phyloP scores from a whole-genome alignment of 2,329 filamentous ascomycete species.

The Zopfia rhizophila region DNA sequence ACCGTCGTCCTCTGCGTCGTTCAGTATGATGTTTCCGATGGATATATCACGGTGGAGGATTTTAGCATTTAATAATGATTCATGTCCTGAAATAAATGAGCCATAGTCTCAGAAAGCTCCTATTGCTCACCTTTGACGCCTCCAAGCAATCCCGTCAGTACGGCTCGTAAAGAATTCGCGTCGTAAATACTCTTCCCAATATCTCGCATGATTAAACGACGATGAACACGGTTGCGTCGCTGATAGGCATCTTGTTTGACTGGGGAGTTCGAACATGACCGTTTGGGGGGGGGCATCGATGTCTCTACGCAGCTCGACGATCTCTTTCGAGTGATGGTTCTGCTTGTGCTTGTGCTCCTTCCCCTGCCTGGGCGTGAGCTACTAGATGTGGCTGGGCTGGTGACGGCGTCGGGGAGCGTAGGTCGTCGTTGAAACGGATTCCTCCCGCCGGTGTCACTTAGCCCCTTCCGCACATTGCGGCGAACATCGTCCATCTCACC shows the following conservation, averaged over 20 bases:
- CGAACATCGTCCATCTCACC: conserved; percentile 14
- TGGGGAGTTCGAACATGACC: conserved; percentile 19
- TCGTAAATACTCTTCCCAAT: conserved; percentile 55
- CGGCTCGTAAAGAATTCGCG: conserved; percentile 46
- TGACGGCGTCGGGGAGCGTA: conserved; percentile 8
- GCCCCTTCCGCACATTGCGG: conserved; percentile 19
- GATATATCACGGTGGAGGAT: conserved; percentile 37
- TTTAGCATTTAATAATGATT: conserved; percentile 23
- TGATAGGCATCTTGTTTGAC: conserved; percentile 14
- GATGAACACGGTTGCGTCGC: conserved; percentile 51
- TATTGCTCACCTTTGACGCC: conserved; percentile 23
- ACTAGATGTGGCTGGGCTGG: conserved; percentile 8
- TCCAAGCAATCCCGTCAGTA: conserved; percentile 23
- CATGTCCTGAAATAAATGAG: conserved; percentile 23
- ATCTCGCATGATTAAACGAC: conserved; percentile 53
- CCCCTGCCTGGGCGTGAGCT: conserved; percentile 9
- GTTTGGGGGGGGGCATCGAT: conserved; percentile 22
- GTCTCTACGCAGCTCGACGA: conserved; percentile 18
- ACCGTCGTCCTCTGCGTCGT: conserved; percentile 24
- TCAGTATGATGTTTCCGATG: conserved; percentile 34
- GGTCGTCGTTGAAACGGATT: conserved; percentile 14
- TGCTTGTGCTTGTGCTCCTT: conserved; percentile 15
- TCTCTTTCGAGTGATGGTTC: conserved; percentile 18
- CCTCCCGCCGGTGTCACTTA: conserved; percentile 6
- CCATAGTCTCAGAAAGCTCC: conserved; percentile 10